Evolutionary conservation across 129 eudicot species (phyloP).

Genomic region (Tagetes patula): DNA sequence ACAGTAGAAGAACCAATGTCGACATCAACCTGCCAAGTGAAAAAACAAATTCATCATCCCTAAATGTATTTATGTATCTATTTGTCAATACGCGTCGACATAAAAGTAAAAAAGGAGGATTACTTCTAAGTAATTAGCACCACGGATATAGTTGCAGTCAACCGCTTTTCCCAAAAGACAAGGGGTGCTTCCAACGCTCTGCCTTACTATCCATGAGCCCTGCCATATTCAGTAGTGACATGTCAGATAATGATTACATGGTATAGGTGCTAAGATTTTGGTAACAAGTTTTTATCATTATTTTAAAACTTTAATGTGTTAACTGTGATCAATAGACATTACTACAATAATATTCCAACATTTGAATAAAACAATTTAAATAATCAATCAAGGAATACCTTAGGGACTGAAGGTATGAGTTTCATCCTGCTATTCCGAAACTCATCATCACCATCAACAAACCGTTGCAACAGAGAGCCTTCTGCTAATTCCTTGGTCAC

Average conservation of each 20-base stretch:
- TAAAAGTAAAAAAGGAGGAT: constrained; percentile 6
- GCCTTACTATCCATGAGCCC: constrained; percentile 99
- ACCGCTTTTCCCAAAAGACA: constrained; percentile 96
- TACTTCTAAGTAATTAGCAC: constrained; percentile 90
- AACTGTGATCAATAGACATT: background rate
- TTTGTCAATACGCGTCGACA: background rate
- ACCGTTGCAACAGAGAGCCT: constrained; percentile 90
- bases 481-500: constrained; percentile 67
- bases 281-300: background rate
- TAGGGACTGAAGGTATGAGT: constrained; percentile 95
- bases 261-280: background rate
- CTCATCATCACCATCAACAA: constrained; percentile 99
- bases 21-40: constrained; percentile 67
- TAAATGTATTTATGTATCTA: background rate
- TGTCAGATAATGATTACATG: constrained; percentile 8
- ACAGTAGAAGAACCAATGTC: constrained; percentile 99
- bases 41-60: constrained; percentile 18
- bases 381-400: constrained; percentile 47
- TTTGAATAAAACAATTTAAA: background rate
- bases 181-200: constrained; percentile 99
- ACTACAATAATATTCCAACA: background rate
- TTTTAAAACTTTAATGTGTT: background rate
- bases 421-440: constrained; percentile 94
- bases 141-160: constrained; percentile 97
- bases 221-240: constrained; percentile 31